Conservation (phyloP, 2,329 filamentous ascomycete species). For the Akanthomyces lecanii region DNA sequence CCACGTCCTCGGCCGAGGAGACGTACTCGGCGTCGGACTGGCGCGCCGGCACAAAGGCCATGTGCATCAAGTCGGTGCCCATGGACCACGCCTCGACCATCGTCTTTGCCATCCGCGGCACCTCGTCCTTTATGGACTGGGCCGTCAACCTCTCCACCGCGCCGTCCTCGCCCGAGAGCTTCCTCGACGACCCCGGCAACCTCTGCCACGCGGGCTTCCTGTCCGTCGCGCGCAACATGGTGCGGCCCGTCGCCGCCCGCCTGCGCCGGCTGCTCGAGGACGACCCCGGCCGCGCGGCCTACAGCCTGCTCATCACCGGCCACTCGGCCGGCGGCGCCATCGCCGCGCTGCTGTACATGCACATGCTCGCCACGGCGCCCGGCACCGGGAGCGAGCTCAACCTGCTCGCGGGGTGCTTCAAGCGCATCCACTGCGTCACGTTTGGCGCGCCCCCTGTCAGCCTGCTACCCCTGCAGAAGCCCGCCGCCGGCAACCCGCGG, state of each 20-base stretch:
- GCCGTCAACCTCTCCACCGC: slow-evolving; percentile 72
- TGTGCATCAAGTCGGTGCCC: slow-evolving; percentile 77
- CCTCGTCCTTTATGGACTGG: slow-evolving; percentile 80
- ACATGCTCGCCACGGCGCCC: slow-evolving; percentile 64
- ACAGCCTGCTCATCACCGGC: slow-evolving; percentile 76
- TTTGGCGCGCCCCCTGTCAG: slow-evolving; percentile 81
- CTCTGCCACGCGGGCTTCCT: slow-evolving; percentile 79
- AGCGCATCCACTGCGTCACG: slow-evolving; percentile 75
- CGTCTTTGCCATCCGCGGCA: slow-evolving; percentile 79
- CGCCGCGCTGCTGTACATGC: slow-evolving; percentile 71
- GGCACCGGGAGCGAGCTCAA: slow-evolving; percentile 64
- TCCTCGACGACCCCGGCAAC: slow-evolving; percentile 74
- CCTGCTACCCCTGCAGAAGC: slow-evolving; percentile 62
- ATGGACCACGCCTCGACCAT: slow-evolving; percentile 75
- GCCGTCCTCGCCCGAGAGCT: slow-evolving; percentile 61
- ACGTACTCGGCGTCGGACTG: slow-evolving; percentile 65
- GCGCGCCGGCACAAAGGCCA: slow-evolving; percentile 73
- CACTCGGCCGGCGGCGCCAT: slow-evolving; percentile 85
- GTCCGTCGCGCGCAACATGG: slow-evolving; percentile 69
- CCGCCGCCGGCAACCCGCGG: slow-evolving; percentile 33
- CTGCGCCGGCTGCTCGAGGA: slow-evolving; percentile 68
- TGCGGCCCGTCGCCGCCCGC: slow-evolving; percentile 65
- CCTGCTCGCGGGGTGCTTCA: slow-evolving; percentile 65
- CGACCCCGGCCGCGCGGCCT: slow-evolving; percentile 60
- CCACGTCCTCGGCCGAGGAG: slow-evolving; percentile 49